Conservation (phyloP, 2,329 filamentous ascomycete genomes). For the Xylaria sp. region DNA sequence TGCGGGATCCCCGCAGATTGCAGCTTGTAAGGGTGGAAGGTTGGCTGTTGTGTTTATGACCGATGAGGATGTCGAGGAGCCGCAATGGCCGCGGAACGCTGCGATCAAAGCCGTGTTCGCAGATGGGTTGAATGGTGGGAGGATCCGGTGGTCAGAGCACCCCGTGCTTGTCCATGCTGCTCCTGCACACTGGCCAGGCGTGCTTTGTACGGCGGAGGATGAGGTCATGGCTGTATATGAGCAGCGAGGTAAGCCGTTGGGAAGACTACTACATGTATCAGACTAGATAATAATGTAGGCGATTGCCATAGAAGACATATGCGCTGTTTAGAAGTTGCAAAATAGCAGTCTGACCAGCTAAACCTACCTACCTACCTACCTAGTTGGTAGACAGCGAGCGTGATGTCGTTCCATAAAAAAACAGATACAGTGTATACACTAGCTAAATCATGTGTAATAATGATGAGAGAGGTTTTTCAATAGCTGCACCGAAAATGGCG, state of each 20-base stretch:
- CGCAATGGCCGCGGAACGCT: conserved; percentile 54
- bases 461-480: background rate
- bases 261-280: conserved; percentile 39
- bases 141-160: conserved; percentile 50
- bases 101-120: conserved; percentile 55
- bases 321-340: too few species aligned
- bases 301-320: background rate
- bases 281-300: conserved; percentile 7
- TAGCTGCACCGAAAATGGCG: background rate
- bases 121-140: conserved; percentile 48
- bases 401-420: background rate
- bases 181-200: conserved; percentile 50
- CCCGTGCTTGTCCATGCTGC: conserved; percentile 45
- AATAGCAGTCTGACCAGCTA: too few species aligned
- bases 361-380: too few species aligned
- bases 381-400: too few species aligned
- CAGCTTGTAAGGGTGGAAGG: conserved; percentile 52
- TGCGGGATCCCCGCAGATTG: conserved; percentile 58
- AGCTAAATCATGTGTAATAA: background rate
- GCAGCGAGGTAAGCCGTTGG: conserved; percentile 45
- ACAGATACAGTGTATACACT: background rate
- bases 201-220: conserved; percentile 44
- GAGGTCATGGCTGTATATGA: conserved; percentile 49
- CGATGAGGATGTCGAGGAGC: conserved; percentile 53
- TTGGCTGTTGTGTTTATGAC: conserved; percentile 59